These are phyloP conservation scores for Sorghum bicolor DNA, from an alignment of 176 grass and related monocot species.

Conservation along the genomic window DNA sequence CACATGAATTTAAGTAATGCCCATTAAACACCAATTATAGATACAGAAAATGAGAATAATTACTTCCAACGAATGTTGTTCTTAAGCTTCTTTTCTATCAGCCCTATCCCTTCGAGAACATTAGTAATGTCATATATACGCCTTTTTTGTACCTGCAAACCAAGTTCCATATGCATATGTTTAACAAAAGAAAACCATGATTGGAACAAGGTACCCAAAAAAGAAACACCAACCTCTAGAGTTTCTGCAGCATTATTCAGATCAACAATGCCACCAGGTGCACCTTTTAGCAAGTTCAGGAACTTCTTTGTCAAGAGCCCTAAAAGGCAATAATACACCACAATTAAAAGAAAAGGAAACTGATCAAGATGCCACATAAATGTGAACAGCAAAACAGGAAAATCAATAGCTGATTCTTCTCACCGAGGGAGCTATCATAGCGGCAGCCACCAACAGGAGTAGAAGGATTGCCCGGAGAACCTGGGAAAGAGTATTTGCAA, in stretches of 20 bases:
- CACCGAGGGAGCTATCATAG: conserved; percentile 84
- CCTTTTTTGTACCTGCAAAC: conserved; percentile 81
- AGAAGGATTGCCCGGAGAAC: conserved; percentile 57
- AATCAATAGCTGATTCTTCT: conserved; percentile 4
- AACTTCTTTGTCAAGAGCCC: conserved; percentile 82
- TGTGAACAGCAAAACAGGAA: background rate
- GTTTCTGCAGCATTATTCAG: conserved; percentile 81
- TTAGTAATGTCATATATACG: conserved; percentile 97
- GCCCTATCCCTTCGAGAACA: conserved; percentile 93
- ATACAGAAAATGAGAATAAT: conserved; percentile 27
- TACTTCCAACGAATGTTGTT: conserved; percentile 96
- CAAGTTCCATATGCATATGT: background rate
- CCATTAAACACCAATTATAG: conserved; percentile 2
- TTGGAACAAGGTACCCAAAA: conserved; percentile 5
- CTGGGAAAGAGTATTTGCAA: conserved; percentile 41
- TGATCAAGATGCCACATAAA: conserved; percentile 14
- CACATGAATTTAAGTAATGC: conserved; percentile 19
- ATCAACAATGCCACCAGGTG: conserved; percentile 80
- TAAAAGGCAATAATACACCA: conserved; percentile 20
- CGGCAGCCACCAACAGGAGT: conserved; percentile 63
- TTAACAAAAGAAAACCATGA: background rate
- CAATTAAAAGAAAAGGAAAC: background rate
- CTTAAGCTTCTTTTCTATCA: conserved; percentile 96
- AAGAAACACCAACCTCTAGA: conserved; percentile 53
- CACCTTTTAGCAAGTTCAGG: conserved; percentile 72